phyloP scores from a whole-genome alignment of 1,284 basidiomycete genomes.

The Neolentinus lepideus region DNA sequence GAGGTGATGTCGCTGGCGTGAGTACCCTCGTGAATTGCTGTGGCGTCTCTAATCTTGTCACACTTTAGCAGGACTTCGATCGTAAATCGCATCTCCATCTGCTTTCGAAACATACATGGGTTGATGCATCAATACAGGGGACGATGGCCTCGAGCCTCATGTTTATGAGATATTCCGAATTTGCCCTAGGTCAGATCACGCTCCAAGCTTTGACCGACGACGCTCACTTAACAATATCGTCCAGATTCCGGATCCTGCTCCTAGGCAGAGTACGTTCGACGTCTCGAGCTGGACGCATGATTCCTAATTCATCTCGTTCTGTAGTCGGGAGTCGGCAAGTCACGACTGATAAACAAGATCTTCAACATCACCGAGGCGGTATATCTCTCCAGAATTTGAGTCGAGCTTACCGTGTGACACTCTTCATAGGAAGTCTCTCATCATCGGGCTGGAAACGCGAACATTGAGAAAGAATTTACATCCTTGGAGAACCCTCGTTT shows the following conservation, averaged over 20 bases:
- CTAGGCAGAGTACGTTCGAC: not conserved
- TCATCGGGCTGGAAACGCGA: not conserved
- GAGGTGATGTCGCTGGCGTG: not conserved
- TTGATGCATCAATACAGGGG: not conserved
- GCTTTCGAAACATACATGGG: too few relatives aligned
- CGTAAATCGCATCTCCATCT: too few relatives aligned
- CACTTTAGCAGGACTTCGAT: too few relatives aligned
- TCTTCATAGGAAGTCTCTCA: not conserved
- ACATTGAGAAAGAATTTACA: not conserved
- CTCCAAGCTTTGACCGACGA: not conserved
- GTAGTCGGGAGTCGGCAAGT: slow-evolving; percentile 1
- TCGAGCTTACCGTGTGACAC: not conserved
- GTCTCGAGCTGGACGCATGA: not conserved
- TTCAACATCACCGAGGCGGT: slow-evolving; percentile 1
- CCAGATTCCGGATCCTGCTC: not conserved
- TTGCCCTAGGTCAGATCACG: not conserved
- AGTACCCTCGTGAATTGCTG: not conserved
- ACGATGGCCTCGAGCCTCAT: not conserved
- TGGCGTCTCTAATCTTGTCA: too few relatives aligned
- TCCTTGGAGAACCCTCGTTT: not conserved
- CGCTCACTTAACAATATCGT: too few relatives aligned
- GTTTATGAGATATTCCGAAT: not conserved
- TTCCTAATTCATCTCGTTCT: not conserved
- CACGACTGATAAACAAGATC: not conserved
- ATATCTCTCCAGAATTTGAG: too few relatives aligned